Conservation (phyloP, 257 asterid genomes). For the Petrea volubilis region DNA sequence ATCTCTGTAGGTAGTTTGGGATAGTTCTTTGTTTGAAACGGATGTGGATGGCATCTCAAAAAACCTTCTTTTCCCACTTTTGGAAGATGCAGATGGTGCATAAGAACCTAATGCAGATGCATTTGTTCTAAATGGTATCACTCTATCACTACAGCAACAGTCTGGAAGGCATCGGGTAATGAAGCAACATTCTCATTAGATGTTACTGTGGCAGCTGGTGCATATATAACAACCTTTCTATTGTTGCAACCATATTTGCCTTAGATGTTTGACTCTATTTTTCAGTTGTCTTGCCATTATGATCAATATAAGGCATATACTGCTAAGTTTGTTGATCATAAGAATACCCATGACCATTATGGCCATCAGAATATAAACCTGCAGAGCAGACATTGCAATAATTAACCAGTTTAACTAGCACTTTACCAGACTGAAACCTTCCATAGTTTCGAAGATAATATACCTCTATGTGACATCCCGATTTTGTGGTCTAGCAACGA, state of each 20-base stretch:
- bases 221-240: constrained; percentile 81
- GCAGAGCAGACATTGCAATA: constrained; percentile 20
- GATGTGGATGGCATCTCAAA: constrained; percentile 79
- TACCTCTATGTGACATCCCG: no score
- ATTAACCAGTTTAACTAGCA: constrained; percentile 9
- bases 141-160: constrained; percentile 89
- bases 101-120: constrained; percentile 82
- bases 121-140: constrained; percentile 75
- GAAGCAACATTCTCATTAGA: constrained; percentile 78
- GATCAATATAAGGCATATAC: constrained; percentile 76
- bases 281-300: constrained; percentile 64
- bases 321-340: constrained; percentile 81
- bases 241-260: constrained; percentile 51
- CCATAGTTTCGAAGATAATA: not conserved
- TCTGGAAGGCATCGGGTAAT: constrained; percentile 91
- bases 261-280: constrained; percentile 55
- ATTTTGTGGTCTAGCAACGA: no score
- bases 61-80: constrained; percentile 85
- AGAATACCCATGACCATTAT: constrained; percentile 88
- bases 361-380: constrained; percentile 95
- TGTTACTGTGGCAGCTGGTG: constrained; percentile 89
- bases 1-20: constrained; percentile 77
- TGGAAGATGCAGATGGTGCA: constrained; percentile 55
- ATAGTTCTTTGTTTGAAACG: constrained; percentile 55
- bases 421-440: not conserved